These are phyloP conservation scores for Fusarium mundagurra DNA, from an alignment of 2,329 filamentous ascomycete genomes.

Conservation along the genomic window DNA sequence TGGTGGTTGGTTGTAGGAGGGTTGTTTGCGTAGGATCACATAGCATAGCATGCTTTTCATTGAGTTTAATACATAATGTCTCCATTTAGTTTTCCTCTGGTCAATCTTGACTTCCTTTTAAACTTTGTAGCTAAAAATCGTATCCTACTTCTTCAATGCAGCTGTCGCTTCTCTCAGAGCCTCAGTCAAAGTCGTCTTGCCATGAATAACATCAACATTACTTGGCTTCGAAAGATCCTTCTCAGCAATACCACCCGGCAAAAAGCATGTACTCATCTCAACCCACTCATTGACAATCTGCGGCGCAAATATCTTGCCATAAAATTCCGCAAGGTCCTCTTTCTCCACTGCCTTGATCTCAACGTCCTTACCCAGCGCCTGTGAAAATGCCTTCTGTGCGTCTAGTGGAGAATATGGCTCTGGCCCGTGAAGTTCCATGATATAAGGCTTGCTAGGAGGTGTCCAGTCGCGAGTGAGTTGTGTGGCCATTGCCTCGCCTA, in stretches of 20 bases:
- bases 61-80: background rate
- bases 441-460: conserved; percentile 37
- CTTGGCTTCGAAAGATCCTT: conserved; percentile 16
- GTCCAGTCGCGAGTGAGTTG: conserved; percentile 33
- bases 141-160: background rate
- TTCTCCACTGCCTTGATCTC: conserved; percentile 43
- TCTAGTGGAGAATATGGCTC: conserved; percentile 43
- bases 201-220: conserved; percentile 33
- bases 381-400: conserved; percentile 43
- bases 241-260: conserved; percentile 41
- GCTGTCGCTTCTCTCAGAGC: conserved; percentile 13
- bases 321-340: conserved; percentile 35
- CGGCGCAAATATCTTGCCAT: conserved; percentile 35
- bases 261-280: conserved; percentile 45
- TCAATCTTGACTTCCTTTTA: fast-evolving
- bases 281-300: conserved; percentile 42
- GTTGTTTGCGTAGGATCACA: background rate
- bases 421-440: conserved; percentile 48
- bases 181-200: conserved; percentile 32
- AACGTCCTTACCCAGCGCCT: conserved; percentile 40
- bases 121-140: fast-evolving
- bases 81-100: fast-evolving
- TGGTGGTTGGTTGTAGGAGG: fast-evolving
- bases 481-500: conserved; percentile 40
- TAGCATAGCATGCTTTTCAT: background rate